Evolutionary conservation across 1,284 basidiomycete genomes (phyloP).

Genomic region (Neolentinus lepideus): DNA sequence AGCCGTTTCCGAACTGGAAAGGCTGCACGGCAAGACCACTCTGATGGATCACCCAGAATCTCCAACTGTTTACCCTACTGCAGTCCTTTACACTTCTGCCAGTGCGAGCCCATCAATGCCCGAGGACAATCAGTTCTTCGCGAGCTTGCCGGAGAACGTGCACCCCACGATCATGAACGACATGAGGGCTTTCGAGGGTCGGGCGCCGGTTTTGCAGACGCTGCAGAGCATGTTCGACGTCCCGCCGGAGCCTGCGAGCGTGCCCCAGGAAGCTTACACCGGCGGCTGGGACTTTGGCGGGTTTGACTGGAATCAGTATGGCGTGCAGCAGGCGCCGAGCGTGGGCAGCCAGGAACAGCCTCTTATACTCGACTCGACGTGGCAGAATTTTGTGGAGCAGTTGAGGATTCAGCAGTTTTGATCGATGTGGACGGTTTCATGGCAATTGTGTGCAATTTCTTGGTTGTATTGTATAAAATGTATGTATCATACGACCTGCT

Average conservation of each 20-base stretch:
- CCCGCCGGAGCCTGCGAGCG: neutral
- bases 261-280: too few species aligned
- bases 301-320: neutral
- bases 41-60: slow-evolving; percentile 19
- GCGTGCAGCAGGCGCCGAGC: neutral
- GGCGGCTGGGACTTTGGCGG: neutral
- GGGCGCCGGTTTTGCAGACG: neutral
- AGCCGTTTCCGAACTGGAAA: slow-evolving; percentile 47
- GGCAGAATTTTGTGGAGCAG: slow-evolving; percentile 2
- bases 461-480: too few species aligned
- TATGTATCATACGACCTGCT: too few species aligned
- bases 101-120: slow-evolving; percentile 5
- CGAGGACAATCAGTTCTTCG: slow-evolving; percentile 12
- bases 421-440: too few species aligned
- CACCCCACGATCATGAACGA: slow-evolving; percentile 38
- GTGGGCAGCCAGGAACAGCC: neutral
- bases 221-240: neutral
- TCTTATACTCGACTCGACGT: neutral
- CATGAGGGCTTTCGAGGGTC: slow-evolving; percentile 28
- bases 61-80: slow-evolving; percentile 3
- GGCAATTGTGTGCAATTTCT: too few species aligned
- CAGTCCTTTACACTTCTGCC: neutral
- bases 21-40: slow-evolving; percentile 55
- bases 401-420: slow-evolving; percentile 1
- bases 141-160: slow-evolving; percentile 9